Conservation (phyloP, 108 stramenopile species). For the Bacterosira constricta region DNA sequence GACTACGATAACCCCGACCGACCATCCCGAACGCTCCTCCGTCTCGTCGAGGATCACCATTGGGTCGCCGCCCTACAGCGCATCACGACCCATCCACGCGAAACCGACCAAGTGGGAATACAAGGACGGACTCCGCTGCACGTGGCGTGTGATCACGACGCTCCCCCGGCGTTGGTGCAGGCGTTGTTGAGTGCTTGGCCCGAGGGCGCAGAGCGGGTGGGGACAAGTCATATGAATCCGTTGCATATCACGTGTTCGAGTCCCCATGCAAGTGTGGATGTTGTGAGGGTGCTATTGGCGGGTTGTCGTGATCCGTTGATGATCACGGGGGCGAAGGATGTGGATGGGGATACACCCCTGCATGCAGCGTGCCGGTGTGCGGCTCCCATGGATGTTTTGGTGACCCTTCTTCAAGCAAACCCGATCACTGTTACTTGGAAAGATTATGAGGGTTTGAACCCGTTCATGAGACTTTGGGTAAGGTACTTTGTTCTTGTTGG, state of each 20-base stretch:
- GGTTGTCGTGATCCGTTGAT: slow-evolving; percentile 28
- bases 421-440: slow-evolving; percentile 54
- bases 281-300: slow-evolving; percentile 53
- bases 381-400: slow-evolving; percentile 64
- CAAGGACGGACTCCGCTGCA: slow-evolving; percentile 67
- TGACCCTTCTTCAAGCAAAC: slow-evolving; percentile 50
- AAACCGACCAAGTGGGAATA: slow-evolving; percentile 40
- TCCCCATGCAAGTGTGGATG: slow-evolving; percentile 60
- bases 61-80: slow-evolving; percentile 56
- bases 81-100: slow-evolving; percentile 51
- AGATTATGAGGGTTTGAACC: slow-evolving; percentile 69
- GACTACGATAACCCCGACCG: slow-evolving; percentile 3
- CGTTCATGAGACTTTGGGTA: slow-evolving; percentile 65
- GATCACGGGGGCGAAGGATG: slow-evolving; percentile 58
- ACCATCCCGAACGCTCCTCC: slow-evolving; percentile 11
- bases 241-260: slow-evolving; percentile 71
- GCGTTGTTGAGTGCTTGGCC: slow-evolving; percentile 61
- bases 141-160: slow-evolving; percentile 71
- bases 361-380: slow-evolving; percentile 72
- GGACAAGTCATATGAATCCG: slow-evolving; percentile 70
- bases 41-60: slow-evolving; percentile 58
- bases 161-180: slow-evolving; percentile 56
- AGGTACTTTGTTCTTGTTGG: slow-evolving; percentile 67
- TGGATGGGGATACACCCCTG: slow-evolving; percentile 71
- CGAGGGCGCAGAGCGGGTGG: slow-evolving; percentile 56